Percentiles rank a stretch among this genome's conserved stretches.
phyloP scores from a whole-genome alignment of 2,329 filamentous ascomycete species.

The Clonostachys sp. region DNA sequence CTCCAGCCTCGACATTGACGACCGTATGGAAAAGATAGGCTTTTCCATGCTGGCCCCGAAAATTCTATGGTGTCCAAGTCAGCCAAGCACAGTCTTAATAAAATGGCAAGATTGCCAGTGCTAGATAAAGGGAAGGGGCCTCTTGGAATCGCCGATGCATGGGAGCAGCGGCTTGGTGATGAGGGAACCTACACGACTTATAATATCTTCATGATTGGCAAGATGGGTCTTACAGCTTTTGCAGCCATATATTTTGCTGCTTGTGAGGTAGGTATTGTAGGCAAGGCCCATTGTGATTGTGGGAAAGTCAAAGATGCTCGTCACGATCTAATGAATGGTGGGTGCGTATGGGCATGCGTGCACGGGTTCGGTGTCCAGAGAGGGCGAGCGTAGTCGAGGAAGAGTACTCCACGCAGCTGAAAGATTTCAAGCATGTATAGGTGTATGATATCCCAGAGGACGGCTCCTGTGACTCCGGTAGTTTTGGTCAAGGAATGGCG shows the following conservation, averaged over 20 bases:
- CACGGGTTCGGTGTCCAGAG: too few species aligned
- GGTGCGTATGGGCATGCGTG: too few species aligned
- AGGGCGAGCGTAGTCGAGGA: too few species aligned
- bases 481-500: too few species aligned
- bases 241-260: constrained; percentile 85
- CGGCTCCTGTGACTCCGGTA: too few species aligned
- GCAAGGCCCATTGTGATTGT: constrained; percentile 68
- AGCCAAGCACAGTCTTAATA: too few species aligned
- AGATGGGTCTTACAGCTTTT: constrained; percentile 95
- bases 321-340: too few species aligned
- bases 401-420: too few species aligned
- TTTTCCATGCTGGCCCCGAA: constrained; percentile 96
- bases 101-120: background rate
- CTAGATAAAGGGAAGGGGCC: background rate
- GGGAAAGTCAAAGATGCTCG: too few species aligned
- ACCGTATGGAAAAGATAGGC: constrained; percentile 94
- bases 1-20: constrained; percentile 81
- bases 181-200: constrained; percentile 68
- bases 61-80: constrained; percentile 59
- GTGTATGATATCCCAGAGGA: too few species aligned
- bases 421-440: too few species aligned
- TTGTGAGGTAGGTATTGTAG: constrained; percentile 88
- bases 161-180: background rate
- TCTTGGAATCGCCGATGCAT: background rate
- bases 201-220: constrained; percentile 92